phyloP scores from a whole-genome alignment of 305 asterid species.

The Solanum hybrid region DNA sequence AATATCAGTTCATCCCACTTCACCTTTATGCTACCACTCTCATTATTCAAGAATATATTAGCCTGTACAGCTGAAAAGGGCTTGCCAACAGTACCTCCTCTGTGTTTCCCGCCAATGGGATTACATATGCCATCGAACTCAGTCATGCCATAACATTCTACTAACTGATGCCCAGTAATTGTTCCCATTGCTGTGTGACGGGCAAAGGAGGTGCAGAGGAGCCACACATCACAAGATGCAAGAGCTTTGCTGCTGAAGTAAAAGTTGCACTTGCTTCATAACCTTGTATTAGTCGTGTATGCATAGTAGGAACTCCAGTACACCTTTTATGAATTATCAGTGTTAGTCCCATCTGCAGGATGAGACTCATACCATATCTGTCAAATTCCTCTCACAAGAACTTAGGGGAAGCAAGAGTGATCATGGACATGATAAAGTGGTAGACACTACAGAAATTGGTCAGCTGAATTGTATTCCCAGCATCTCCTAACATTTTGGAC shows the following conservation, averaged over 20 bases:
- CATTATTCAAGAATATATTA: slow-evolving; percentile 67
- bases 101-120: slow-evolving; percentile 44
- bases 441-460: slow-evolving; percentile 75
- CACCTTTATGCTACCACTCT: slow-evolving; percentile 30
- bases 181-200: slow-evolving; percentile 83
- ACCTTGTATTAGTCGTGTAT: slow-evolving; percentile 84
- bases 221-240: slow-evolving; percentile 95
- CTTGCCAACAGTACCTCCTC: slow-evolving; percentile 83
- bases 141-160: slow-evolving; percentile 92
- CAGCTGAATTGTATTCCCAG: slow-evolving; percentile 72
- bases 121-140: slow-evolving; percentile 98
- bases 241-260: slow-evolving; percentile 61
- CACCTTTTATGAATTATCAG: slow-evolving; percentile 61
- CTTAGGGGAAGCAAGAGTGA: not conserved
- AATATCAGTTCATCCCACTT: slow-evolving; percentile 79
- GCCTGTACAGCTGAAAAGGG: slow-evolving; percentile 88
- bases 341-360: slow-evolving; percentile 46
- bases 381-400: slow-evolving; percentile 75
- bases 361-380: slow-evolving; percentile 90
- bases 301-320: slow-evolving; percentile 93
- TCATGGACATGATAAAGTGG: slow-evolving; percentile 86
- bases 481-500: slow-evolving; percentile 72
- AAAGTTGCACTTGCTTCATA: slow-evolving; percentile 61
- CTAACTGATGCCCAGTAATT: slow-evolving; percentile 74
- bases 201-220: slow-evolving; percentile 95